Conservation (phyloP, 2,329 filamentous ascomycete species). For the Simplicillium sp. region DNA sequence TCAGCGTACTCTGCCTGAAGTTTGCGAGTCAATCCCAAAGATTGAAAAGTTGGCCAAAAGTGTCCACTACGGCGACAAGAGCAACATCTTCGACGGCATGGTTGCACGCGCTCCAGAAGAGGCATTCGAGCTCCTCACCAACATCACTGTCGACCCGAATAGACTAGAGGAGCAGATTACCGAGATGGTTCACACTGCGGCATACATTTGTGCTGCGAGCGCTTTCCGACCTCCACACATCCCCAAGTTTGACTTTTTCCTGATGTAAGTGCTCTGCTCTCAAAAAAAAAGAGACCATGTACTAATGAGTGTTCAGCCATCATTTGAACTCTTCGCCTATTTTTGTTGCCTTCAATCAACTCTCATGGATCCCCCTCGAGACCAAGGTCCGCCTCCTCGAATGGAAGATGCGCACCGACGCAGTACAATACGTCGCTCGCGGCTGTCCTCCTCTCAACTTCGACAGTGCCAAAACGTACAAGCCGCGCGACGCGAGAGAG, state of each 20-base stretch:
- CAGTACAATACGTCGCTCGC: constrained; percentile 65
- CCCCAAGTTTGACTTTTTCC: constrained; percentile 74
- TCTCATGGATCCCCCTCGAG: constrained; percentile 48
- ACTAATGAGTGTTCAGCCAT: constrained; percentile 45
- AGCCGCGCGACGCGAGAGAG: constrained; percentile 29
- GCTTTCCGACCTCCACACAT: constrained; percentile 55
- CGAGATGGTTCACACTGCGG: constrained; percentile 59
- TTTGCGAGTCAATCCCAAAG: constrained; percentile 49
- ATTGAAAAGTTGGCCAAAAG: constrained; percentile 30
- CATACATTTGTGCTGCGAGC: constrained; percentile 39
- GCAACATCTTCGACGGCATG: constrained; percentile 62
- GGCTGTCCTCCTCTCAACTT: constrained; percentile 50
- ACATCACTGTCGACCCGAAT: constrained; percentile 45
- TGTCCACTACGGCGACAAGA: constrained; percentile 36
- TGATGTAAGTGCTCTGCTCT: constrained; percentile 32
- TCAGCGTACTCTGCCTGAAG: constrained; percentile 35
- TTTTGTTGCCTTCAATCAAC: constrained; percentile 58
- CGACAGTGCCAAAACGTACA: constrained; percentile 51
- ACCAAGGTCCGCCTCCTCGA: constrained; percentile 65
- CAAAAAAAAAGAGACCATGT: neutral
- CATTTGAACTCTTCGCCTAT: constrained; percentile 63
- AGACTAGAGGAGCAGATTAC: constrained; percentile 45
- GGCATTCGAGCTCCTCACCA: constrained; percentile 50
- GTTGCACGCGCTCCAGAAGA: constrained; percentile 52
- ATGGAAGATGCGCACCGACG: constrained; percentile 70